Percentiles rank a stretch among this genome's conserved stretches.
These are phyloP conservation scores for Hymenoscyphus occultus DNA, from an alignment of 2,329 filamentous ascomycete species.

Conservation along the genomic window DNA sequence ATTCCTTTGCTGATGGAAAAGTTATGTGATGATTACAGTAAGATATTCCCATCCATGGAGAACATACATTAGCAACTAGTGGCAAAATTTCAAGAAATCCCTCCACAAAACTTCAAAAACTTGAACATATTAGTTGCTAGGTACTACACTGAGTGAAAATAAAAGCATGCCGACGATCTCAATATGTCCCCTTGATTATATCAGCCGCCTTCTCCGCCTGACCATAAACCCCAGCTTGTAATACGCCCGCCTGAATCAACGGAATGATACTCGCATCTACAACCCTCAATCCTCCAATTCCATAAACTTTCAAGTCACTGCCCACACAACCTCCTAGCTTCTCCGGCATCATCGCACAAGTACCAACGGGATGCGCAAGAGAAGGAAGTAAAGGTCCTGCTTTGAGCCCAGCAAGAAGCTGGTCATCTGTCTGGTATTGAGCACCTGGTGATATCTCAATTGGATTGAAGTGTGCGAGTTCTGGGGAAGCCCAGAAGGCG, in stretches of 20 bases:
- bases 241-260: not conserved
- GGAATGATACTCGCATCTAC: conserved; percentile 15
- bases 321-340: conserved; percentile 21
- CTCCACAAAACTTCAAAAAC: no score
- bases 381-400: conserved; percentile 33
- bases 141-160: no score
- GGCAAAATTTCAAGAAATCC: no score
- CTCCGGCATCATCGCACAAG: conserved; percentile 20
- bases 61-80: no score
- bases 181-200: conserved; percentile 1
- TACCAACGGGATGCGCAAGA: conserved; percentile 41
- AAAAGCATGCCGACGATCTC: not conserved
- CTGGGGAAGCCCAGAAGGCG: conserved; percentile 20
- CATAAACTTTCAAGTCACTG: conserved; percentile 20
- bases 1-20: not conserved
- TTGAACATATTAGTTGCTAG: no score
- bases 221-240: conserved; percentile 9
- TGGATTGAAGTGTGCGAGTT: conserved; percentile 34
- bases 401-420: conserved; percentile 30
- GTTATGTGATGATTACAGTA: not conserved
- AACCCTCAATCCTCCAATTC: conserved; percentile 18
- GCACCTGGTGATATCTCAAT: conserved; percentile 36
- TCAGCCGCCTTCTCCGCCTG: conserved; percentile 11
- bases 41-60: not conserved
- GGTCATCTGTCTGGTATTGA: conserved; percentile 27